Evolutionary conservation across 257 asterid genomes (phyloP).

Genomic region (Solanum habrochaites): DNA sequence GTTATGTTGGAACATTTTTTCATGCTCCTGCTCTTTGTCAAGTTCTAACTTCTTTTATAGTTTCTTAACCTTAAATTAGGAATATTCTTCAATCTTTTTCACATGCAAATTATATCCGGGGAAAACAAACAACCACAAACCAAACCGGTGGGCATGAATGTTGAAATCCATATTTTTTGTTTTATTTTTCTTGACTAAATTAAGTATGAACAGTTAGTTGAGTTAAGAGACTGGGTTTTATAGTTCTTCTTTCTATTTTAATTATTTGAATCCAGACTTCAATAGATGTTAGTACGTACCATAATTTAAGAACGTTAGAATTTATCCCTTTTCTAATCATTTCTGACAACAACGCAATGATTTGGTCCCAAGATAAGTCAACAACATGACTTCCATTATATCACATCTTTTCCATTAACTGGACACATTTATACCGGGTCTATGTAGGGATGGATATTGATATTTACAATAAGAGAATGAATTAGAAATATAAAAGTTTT

Average conservation of each 20-base stretch:
- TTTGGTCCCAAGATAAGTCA: slow-evolving; percentile 14
- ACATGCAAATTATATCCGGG: too few relatives aligned
- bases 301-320: neutral
- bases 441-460: slow-evolving; percentile 88
- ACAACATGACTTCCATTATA: slow-evolving; percentile 24
- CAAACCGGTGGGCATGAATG: too few relatives aligned
- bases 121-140: too few relatives aligned
- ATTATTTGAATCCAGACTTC: neutral
- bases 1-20: neutral
- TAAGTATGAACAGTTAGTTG: too few relatives aligned
- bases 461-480: slow-evolving; percentile 31
- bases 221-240: too few relatives aligned
- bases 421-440: slow-evolving; percentile 49
- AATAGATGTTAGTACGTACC: neutral
- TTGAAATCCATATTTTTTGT: too few relatives aligned
- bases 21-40: neutral
- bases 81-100: too few relatives aligned
- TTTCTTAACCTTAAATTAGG: neutral
- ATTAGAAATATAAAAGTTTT: too few relatives aligned
- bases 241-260: neutral
- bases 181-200: too few relatives aligned
- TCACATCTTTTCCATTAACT: slow-evolving; percentile 68
- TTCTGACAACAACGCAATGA: too few relatives aligned
- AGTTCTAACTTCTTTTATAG: neutral
- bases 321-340: neutral